phyloP scores from a whole-genome alignment of 73 alveolate species.

The Halteria grandinella region DNA sequence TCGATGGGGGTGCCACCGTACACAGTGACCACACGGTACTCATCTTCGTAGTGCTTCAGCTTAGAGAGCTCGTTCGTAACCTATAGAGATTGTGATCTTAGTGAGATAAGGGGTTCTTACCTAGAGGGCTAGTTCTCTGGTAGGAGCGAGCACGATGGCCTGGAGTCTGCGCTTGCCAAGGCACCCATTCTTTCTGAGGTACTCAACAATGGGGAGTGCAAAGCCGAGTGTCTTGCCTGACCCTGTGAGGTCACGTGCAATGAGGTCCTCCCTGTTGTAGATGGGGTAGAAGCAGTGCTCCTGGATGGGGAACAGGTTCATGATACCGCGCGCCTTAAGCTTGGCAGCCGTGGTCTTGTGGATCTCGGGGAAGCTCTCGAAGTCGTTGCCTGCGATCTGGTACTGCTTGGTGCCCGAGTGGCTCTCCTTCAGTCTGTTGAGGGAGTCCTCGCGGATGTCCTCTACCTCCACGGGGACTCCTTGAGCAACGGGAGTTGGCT shows the following conservation, averaged over 20 bases:
- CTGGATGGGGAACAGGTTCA: slow-evolving; percentile 80
- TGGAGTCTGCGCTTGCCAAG: slow-evolving; percentile 52
- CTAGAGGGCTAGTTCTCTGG: slow-evolving; percentile 96
- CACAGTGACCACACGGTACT: slow-evolving; percentile 69
- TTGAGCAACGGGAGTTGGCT: too few relatives aligned
- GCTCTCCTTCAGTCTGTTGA: background rate
- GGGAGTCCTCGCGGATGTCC: too few relatives aligned
- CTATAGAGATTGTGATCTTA: background rate
- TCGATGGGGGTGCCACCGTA: slow-evolving; percentile 94
- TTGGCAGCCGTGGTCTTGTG: slow-evolving; percentile 13
- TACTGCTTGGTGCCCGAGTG: background rate
- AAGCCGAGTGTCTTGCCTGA: slow-evolving; percentile 97
- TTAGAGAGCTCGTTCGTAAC: slow-evolving; percentile 73
- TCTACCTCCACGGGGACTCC: too few relatives aligned
- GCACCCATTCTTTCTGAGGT: slow-evolving; percentile 69
- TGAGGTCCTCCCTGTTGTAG: slow-evolving; percentile 82
- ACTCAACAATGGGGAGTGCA: slow-evolving; percentile 89
- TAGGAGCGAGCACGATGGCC: slow-evolving; percentile 89
- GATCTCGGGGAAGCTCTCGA: slow-evolving; percentile 55
- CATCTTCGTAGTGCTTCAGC: slow-evolving; percentile 71
- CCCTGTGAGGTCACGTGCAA: slow-evolving; percentile 95
- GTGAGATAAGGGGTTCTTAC: background rate
- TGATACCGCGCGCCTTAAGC: slow-evolving; percentile 12
- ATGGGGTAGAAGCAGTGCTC: slow-evolving; percentile 83
- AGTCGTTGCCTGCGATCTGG: background rate